Evolutionary conservation across 2,329 filamentous ascomycete genomes (phyloP).

Genomic region (Diplodia intermedia): DNA sequence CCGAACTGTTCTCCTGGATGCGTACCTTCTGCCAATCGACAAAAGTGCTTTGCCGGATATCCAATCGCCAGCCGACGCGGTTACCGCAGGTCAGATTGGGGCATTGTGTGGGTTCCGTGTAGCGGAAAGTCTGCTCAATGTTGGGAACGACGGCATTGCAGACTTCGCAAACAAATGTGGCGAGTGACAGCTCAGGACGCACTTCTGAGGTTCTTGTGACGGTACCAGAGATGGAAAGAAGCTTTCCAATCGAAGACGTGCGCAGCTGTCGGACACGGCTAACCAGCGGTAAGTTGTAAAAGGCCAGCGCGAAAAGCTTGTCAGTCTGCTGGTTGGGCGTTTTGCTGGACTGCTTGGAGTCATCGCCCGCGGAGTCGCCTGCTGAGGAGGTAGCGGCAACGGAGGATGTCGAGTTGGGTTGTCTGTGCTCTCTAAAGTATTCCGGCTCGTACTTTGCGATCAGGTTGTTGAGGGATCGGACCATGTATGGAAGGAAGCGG

Average conservation of each 20-base stretch:
- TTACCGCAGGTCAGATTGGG: constrained; percentile 89
- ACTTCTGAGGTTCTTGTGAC: constrained; percentile 98
- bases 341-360: constrained; percentile 63
- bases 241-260: constrained; percentile 87
- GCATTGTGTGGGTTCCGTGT: constrained; percentile 95
- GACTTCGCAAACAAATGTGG: constrained; percentile 88
- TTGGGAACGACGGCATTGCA: constrained; percentile 87
- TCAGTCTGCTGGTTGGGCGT: constrained; percentile 95
- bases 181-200: constrained; percentile 87
- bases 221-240: constrained; percentile 95
- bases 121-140: constrained; percentile 96
- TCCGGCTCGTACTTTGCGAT: constrained; percentile 93
- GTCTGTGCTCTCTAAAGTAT: constrained; percentile 92
- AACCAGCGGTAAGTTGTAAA: constrained; percentile 90
- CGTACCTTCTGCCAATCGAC: constrained; percentile 99
- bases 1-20: constrained; percentile 96
- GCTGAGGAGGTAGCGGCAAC: constrained; percentile 70
- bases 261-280: constrained; percentile 85
- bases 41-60: constrained; percentile 96
- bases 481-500: constrained; percentile 90
- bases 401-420: constrained; percentile 76
- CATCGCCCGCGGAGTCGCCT: constrained; percentile 63
- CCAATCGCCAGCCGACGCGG: constrained; percentile 90
- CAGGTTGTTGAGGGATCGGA: constrained; percentile 85
- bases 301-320: constrained; percentile 90